Evolutionary conservation across 139 green algal genomes (phyloP), one percentile per base, ranked within the genome.

Genomic region (Trebouxia sp.): DNA sequence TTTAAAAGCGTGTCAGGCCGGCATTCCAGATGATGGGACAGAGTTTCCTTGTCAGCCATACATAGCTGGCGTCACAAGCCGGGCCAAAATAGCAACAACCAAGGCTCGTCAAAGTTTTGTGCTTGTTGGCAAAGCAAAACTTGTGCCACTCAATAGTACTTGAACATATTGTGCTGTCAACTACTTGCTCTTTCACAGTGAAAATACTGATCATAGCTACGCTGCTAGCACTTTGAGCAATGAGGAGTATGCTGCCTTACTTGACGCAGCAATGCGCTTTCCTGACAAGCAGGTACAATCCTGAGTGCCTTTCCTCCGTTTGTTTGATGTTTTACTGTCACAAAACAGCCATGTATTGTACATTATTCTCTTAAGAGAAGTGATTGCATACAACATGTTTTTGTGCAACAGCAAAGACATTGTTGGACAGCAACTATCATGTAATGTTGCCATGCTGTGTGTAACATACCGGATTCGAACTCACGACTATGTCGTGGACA

Each of bases 281-380:
- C 58, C 58, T 70, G 58, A 70, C 58, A 37, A 70, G 58, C 58
- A 70, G 58, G 58, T 70, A 55, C 48, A 55, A n/a, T n/a, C n/a
- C n/a, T n/a, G n/a, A n/a, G n/a, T n/a, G n/a, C n/a, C n/a, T n/a
- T n/a, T n/a, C n/a, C n/a, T n/a, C n/a, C n/a, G n/a, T n/a, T n/a
- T n/a, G n/a, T n/a, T n/a, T n/a, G n/a, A n/a, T n/a, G n/a, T n/a
- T n/a, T n/a, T 55, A 55, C 48, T 55, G 24, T 55, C 48, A 55
- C 48, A 55, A 55, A n/a, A n/a, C 20, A 20, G 15, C 48, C 24
- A 55, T 55, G 48, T 55, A 55, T n/a, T 15, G 24, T 55, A 55
- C 48, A 55, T 20, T n/a, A 20, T 15, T 55, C 24, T 15, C 48
- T 55, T 15, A n/a, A 55, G 48, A 20, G 48, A 55, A 55, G 48